These are phyloP conservation scores for Chaetomium cochliodes DNA, from an alignment of 495 filamentous ascomycete species.

Conservation along the genomic window DNA sequence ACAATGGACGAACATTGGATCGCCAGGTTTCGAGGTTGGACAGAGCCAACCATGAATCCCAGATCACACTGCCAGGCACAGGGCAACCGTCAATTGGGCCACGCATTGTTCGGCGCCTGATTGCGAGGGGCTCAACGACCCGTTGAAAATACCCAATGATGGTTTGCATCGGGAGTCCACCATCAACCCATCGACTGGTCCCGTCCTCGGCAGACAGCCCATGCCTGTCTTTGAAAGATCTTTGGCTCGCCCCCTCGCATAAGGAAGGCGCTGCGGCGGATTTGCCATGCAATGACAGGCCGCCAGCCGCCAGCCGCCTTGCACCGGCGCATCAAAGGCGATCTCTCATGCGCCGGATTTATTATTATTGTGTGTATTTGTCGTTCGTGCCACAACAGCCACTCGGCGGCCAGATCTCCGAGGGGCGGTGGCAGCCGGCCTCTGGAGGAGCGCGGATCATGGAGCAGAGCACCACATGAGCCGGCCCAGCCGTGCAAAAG, in stretches of 20 bases:
- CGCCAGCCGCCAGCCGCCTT: background rate
- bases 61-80: background rate
- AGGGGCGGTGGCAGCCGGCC: constrained; percentile 10
- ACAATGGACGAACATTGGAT: background rate
- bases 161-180: background rate
- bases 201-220: background rate
- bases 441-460: background rate
- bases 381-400: background rate
- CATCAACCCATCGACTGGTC: background rate
- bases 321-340: background rate
- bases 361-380: background rate
- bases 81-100: constrained; percentile 9
- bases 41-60: background rate
- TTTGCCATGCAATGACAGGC: constrained; percentile 4
- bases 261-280: background rate
- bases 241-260: constrained; percentile 4
- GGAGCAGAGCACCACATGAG: background rate
- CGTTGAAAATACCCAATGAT: background rate
- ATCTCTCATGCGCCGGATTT: constrained; percentile 11
- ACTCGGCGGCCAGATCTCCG: background rate
- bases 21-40: background rate
- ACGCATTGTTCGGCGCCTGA: background rate
- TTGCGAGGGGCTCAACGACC: constrained; percentile 1
- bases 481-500: background rate
- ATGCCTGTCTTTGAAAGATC: background rate